Conservation (phyloP, 139 green algal genomes). For the Desmodesmus armatus region DNA sequence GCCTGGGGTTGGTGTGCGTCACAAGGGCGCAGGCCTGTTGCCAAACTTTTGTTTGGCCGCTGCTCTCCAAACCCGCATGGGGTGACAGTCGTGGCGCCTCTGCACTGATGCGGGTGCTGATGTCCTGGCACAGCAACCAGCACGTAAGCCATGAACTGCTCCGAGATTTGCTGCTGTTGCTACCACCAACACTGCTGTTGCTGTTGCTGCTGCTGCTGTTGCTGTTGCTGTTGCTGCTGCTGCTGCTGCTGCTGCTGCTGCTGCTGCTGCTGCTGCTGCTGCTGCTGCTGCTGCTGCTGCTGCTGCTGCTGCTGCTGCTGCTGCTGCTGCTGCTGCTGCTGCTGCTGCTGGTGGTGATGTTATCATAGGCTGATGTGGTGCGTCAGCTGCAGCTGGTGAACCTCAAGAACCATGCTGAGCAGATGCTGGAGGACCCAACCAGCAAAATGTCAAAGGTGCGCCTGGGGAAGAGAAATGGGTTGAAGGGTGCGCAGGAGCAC, state of each 20-base stretch:
- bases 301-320: neutral
- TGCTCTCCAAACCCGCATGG: no score
- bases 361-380: conserved; percentile 1
- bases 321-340: conserved; percentile 23
- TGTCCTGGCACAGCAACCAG: no score
- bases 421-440: conserved; percentile 9
- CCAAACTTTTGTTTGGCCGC: no score
- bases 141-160: no score
- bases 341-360: neutral
- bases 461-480: neutral
- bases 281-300: conserved; percentile 2
- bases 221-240: neutral
- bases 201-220: neutral
- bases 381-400: neutral
- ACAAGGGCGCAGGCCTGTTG: no score
- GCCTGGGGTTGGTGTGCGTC: no score
- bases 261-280: neutral
- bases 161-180: no score
- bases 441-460: neutral
- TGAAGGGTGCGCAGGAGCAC: neutral
- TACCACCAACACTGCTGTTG: neutral
- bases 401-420: conserved; percentile 25
- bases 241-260: conserved; percentile 10
- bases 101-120: no score
- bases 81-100: no score